These are phyloP conservation scores for Trichomonas vaginalis DNA, from an alignment of 208 protist genomes.

Conservation along the genomic window DNA sequence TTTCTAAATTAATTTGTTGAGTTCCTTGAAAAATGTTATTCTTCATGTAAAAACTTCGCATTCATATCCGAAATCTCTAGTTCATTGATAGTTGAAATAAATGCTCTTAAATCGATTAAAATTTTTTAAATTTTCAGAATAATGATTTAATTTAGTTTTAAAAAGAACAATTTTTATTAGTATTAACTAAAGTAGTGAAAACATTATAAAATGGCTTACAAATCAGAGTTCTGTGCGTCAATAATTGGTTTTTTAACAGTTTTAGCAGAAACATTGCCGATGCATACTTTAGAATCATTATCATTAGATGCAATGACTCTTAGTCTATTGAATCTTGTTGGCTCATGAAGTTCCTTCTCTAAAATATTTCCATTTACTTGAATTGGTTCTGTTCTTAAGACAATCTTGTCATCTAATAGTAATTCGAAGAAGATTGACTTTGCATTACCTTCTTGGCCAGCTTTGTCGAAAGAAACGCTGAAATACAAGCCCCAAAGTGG, in stretches of 20 bases:
- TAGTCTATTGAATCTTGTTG: background rate
- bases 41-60: too few species aligned
- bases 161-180: too few species aligned
- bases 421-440: background rate
- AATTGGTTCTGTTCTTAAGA: background rate
- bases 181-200: too few species aligned
- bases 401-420: background rate
- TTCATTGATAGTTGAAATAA: too few species aligned
- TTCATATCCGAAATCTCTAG: too few species aligned
- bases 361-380: background rate
- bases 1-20: too few species aligned
- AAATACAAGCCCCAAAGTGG: background rate
- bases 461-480: background rate
- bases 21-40: too few species aligned
- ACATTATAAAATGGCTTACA: too few species aligned
- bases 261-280: background rate
- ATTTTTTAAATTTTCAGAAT: too few species aligned
- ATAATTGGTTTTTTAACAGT: background rate
- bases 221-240: too few species aligned
- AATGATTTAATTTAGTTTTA: too few species aligned
- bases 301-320: background rate
- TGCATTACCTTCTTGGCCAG: background rate
- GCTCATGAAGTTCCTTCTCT: background rate
- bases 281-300: background rate
- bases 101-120: too few species aligned